A percentile compares a stretch with the other conserved stretches of the same genome.
phyloP scores from a whole-genome alignment of 2,329 filamentous ascomycete genomes.

The Pseudogymnoascus sp. region DNA sequence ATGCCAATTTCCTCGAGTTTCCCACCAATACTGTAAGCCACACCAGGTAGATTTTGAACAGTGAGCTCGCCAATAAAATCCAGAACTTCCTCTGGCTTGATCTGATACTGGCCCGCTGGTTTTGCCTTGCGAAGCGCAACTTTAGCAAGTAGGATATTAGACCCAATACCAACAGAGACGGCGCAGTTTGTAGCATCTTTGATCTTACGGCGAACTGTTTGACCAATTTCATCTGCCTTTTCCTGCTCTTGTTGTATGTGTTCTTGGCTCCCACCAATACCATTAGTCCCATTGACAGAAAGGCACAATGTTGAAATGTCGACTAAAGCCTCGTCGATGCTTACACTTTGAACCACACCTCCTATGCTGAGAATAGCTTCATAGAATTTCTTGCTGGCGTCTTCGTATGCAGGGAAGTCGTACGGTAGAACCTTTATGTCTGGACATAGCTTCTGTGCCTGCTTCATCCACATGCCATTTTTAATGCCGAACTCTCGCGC shows the following conservation, averaged over 20 bases:
- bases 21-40: conserved; percentile 81
- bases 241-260: conserved; percentile 71
- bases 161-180: conserved; percentile 87
- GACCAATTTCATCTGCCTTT: conserved; percentile 65
- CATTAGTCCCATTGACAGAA: conserved; percentile 57
- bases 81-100: conserved; percentile 73
- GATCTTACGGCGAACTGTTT: conserved; percentile 58
- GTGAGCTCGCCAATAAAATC: conserved; percentile 69
- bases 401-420: conserved; percentile 90
- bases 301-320: conserved; percentile 71
- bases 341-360: conserved; percentile 88
- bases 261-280: conserved; percentile 55
- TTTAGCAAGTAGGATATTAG: conserved; percentile 85
- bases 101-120: conserved; percentile 83
- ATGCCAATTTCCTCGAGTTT: conserved; percentile 85
- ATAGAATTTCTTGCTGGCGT: conserved; percentile 83
- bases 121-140: conserved; percentile 87
- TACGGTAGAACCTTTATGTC: conserved; percentile 87
- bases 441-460: conserved; percentile 73
- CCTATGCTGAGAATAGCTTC: conserved; percentile 71
- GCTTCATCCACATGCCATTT: conserved; percentile 99
- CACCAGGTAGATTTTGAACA: conserved; percentile 78
- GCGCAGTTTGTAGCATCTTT: conserved; percentile 71
- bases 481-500: conserved; percentile 81
- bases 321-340: conserved; percentile 87